Percentiles rank a stretch among this genome's conserved stretches.
phyloP scores from a whole-genome alignment of 768 basidiomycete species.

The Tulasnella sp. region DNA sequence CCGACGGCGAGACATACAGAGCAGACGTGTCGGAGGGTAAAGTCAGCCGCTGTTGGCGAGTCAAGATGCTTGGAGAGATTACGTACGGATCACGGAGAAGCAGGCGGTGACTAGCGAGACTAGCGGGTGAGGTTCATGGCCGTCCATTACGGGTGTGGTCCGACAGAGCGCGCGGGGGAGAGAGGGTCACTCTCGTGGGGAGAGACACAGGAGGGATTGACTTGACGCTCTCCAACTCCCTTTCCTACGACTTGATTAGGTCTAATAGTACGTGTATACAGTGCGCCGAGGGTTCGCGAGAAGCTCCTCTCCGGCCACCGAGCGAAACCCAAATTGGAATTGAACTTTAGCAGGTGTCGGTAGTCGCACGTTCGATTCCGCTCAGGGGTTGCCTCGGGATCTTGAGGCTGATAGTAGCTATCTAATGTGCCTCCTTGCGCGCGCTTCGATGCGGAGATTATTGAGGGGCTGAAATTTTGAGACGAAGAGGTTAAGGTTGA shows the following conservation, averaged over 20 bases:
- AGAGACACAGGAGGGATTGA: not conserved
- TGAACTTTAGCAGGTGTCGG: not conserved
- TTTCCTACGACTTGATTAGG: not conserved
- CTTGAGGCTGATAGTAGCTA: not conserved
- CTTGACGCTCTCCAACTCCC: not conserved
- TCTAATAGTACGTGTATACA: not conserved
- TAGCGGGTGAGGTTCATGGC: constrained; percentile 46
- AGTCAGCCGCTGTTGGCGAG: not conserved
- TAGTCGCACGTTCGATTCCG: not conserved
- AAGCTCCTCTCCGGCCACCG: not conserved
- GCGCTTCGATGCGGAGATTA: not conserved
- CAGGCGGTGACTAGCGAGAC: constrained; percentile 67
- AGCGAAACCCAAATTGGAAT: not conserved
- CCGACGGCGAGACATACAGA: constrained; percentile 10
- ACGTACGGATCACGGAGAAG: constrained; percentile 76
- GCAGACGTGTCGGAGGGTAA: constrained; percentile 9
- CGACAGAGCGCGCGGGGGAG: not conserved
- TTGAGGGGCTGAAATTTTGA: not conserved
- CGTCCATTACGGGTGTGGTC: not conserved
- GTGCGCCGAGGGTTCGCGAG: not conserved
- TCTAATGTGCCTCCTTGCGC: not conserved
- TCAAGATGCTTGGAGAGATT: not conserved
- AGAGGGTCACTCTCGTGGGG: not conserved
- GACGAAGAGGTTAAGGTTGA: not conserved
- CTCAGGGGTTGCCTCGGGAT: not conserved